A percentile compares a stretch with the other conserved stretches of the same genome.
phyloP scores from a whole-genome alignment of 352 stramenopile species.

The Blastocystis sp. region DNA sequence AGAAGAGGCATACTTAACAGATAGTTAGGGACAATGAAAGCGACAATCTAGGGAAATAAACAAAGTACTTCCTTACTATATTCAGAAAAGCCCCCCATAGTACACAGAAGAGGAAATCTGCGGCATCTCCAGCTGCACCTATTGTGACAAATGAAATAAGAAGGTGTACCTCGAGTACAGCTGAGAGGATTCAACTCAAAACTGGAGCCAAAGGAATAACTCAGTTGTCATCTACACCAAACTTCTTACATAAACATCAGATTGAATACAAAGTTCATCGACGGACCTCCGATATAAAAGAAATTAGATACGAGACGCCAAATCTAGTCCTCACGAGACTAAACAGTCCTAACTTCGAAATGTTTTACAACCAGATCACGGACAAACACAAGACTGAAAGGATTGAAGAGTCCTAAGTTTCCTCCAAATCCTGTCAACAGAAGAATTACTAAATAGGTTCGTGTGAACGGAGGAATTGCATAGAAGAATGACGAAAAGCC shows the following conservation, averaged over 20 bases:
- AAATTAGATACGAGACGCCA: slow-evolving; percentile 61
- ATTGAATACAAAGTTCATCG: slow-evolving; percentile 51
- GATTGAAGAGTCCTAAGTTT: background rate
- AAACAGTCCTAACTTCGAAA: background rate
- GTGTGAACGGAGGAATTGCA: slow-evolving; percentile 26
- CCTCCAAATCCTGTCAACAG: slow-evolving; percentile 44
- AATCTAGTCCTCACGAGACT: background rate
- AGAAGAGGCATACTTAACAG: slow-evolving; percentile 46
- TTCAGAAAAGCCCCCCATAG: slow-evolving; percentile 50
- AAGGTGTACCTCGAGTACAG: slow-evolving; percentile 31
- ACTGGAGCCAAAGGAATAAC: slow-evolving; percentile 35
- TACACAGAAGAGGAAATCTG: slow-evolving; percentile 49
- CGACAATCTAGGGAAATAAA: slow-evolving; percentile 18
- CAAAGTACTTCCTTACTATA: background rate
- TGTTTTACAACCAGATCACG: background rate
- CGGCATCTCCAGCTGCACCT: slow-evolving; percentile 65
- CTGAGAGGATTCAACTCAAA: slow-evolving; percentile 58
- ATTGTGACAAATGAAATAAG: background rate
- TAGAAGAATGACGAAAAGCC: slow-evolving; percentile 14
- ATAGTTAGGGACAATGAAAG: slow-evolving; percentile 10
- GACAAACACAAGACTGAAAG: slow-evolving; percentile 6
- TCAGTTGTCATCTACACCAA: background rate
- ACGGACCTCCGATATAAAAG: slow-evolving; percentile 65
- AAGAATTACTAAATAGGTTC: slow-evolving; percentile 52
- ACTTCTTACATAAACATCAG: slow-evolving; percentile 60